Evolutionary conservation across 1,284 basidiomycete species (phyloP).

Genomic region (Trametes pubescens): DNA sequence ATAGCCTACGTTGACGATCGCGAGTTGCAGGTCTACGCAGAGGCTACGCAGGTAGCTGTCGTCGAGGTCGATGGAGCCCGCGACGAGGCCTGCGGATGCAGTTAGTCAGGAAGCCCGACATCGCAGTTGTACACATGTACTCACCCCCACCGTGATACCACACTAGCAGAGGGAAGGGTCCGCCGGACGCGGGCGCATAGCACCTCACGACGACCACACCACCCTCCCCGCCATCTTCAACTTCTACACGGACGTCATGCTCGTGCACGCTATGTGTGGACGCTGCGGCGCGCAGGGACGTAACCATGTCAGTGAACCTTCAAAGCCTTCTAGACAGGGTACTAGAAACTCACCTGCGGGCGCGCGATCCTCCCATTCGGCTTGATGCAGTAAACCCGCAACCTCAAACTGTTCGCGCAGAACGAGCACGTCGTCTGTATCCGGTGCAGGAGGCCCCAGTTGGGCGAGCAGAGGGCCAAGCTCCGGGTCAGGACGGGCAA

Average conservation of each 20-base stretch:
- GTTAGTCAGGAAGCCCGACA: neutral
- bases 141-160: constrained; percentile 26
- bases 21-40: constrained; percentile 27
- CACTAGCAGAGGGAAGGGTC: constrained; percentile 17
- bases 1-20: constrained; percentile 32
- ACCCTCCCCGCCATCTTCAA: neutral
- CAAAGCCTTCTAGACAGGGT: constrained; percentile 1
- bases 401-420: constrained; percentile 7
- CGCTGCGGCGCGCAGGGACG: neutral
- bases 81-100: constrained; percentile 14
- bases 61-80: constrained; percentile 31
- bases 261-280: constrained; percentile 2
- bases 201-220: neutral
- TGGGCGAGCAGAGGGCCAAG: constrained; percentile 10
- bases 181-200: neutral
- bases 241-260: neutral
- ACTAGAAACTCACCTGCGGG: constrained; percentile 16
- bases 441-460: constrained; percentile 6
- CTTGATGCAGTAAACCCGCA: constrained; percentile 2
- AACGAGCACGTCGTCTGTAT: constrained; percentile 5
- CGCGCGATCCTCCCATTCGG: constrained; percentile 9
- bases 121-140: neutral
- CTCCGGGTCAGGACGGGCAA: constrained; percentile 11
- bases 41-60: constrained; percentile 30
- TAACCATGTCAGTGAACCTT: neutral